Conservation (phyloP, 2,329 filamentous ascomycete species). For the Nigrospora sphaerica region DNA sequence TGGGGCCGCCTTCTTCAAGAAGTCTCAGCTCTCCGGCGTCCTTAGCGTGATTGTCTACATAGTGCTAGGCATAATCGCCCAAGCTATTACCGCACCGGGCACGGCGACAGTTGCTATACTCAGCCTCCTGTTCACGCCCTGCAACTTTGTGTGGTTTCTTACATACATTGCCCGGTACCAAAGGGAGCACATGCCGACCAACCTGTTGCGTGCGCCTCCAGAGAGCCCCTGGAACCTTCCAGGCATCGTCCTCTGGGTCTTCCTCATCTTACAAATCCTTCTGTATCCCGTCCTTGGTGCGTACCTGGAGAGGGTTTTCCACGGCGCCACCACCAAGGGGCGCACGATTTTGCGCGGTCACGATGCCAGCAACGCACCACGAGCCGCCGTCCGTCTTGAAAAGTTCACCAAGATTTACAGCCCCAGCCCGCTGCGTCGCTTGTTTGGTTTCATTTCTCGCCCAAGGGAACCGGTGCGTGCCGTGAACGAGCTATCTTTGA, state of each 20-base stretch:
- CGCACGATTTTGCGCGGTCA: constrained; percentile 41
- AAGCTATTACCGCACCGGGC: constrained; percentile 57
- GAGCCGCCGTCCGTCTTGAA: constrained; percentile 60
- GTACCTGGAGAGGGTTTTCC: constrained; percentile 64
- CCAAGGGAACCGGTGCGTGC: constrained; percentile 66
- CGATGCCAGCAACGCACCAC: constrained; percentile 13
- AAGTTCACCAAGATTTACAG: constrained; percentile 73
- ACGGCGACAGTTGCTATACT: constrained; percentile 62
- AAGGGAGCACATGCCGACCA: constrained; percentile 47
- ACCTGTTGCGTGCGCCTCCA: constrained; percentile 57
- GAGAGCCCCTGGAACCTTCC: constrained; percentile 60
- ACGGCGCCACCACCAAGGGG: constrained; percentile 63
- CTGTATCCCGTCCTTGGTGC: constrained; percentile 71
- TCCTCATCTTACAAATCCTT: constrained; percentile 71
- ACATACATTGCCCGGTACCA: constrained; percentile 74
- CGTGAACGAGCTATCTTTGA: constrained; percentile 66
- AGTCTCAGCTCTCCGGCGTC: constrained; percentile 82
- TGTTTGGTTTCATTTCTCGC: constrained; percentile 38
- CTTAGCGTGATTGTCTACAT: constrained; percentile 66
- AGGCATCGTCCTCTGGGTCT: constrained; percentile 70
- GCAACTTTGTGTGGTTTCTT: constrained; percentile 79
- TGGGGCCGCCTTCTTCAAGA: constrained; percentile 77
- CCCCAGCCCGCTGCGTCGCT: constrained; percentile 53
- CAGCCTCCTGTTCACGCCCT: constrained; percentile 74
- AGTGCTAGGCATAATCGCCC: constrained; percentile 73